Base-by-base conservation (phyloP, 129 eudicot species). In the Silybum marianum region DNA sequence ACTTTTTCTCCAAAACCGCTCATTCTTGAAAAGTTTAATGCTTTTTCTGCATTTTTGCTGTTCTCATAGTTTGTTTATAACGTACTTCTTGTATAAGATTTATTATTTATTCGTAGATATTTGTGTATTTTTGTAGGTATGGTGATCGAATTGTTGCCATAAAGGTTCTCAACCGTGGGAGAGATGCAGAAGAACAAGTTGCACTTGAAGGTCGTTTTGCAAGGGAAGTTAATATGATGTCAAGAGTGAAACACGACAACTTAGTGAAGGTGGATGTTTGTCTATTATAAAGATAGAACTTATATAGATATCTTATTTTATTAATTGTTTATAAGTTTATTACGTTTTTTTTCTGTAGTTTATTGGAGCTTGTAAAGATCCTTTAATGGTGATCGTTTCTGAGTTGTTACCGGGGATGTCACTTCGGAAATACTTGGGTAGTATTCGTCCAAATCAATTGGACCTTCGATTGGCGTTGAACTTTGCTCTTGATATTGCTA, bases 321-420 rank as follows among this genome's bases (percentile, higher is more conserved):
- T 32, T 32, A 32, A 32, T 32, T 32, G 36, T 32, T 39, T 51
- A 5, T 48, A 75, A 22, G 9, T 58, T 58, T 6, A 58, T 68
- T 19, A 38, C 71, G n/a, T n/a, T 34, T 21, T 69, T 23, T 39
- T 13, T 65, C 16, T 86, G 82, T 90, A 95, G 98, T 95, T 95
- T 82, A 87, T 93, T 84, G 99, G 99, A 81, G 99, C 99, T 84
- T 95, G 99, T 82, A 95, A 95, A 72, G 98, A 95, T 76, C 99
- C 99, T 14, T 84, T 95, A 84, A 95, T 95, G 99, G 99, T 95
- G 82, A 93, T 95, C 76, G 98, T 95, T 30, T 89, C 99, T 12
- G 99, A 95, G 80, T 77, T 95, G 48, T 82, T 95, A 86, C 99
- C 91, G 12, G 99, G 99, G 71, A 91, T 91, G 96, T 92, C 99